Evolutionary conservation across 2,329 filamentous ascomycete genomes (phyloP).

Genomic region (Zarea fungicola): DNA sequence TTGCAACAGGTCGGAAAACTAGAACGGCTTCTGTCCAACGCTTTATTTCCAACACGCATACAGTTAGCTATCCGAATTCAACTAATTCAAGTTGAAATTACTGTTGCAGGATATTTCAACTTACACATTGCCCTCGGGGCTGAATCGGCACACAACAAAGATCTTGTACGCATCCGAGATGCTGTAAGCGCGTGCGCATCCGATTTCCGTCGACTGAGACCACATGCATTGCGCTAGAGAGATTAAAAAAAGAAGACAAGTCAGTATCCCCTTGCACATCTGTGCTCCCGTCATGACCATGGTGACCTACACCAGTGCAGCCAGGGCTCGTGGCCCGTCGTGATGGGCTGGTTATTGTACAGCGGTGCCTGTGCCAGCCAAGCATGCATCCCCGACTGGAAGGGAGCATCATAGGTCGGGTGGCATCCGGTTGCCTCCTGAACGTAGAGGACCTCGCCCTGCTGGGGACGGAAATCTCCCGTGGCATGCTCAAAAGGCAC

Average conservation of each 20-base stretch:
- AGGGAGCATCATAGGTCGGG: slow-evolving; percentile 23
- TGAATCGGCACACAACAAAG: slow-evolving; percentile 31
- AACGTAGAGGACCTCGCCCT: slow-evolving; percentile 31
- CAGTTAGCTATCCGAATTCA: neutral
- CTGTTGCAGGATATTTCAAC: no score
- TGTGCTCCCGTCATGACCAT: neutral
- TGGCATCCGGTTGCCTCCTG: slow-evolving; percentile 27
- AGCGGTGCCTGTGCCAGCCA: slow-evolving; percentile 28
- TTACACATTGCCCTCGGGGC: slow-evolving; percentile 32
- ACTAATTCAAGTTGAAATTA: no score
- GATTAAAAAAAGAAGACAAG: no score
- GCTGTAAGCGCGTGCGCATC: slow-evolving; percentile 29
- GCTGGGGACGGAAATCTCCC: slow-evolving; percentile 24
- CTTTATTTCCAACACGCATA: no score
- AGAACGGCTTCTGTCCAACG: slow-evolving; percentile 27
- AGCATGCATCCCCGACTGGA: slow-evolving; percentile 24
- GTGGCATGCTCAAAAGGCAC: slow-evolving; percentile 28
- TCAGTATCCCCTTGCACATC: slow-evolving; percentile 9
- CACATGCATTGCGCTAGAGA: slow-evolving; percentile 32
- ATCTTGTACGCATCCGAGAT: slow-evolving; percentile 28
- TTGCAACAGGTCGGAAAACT: no score
- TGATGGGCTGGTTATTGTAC: slow-evolving; percentile 27
- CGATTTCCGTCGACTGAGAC: slow-evolving; percentile 28
- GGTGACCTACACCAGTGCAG: slow-evolving; percentile 33
- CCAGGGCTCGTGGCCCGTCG: slow-evolving; percentile 29